Evolutionary conservation across 768 basidiomycete genomes (phyloP), one percentile per base, ranked within the genome.

Genomic region (Agrocybe praecox): DNA sequence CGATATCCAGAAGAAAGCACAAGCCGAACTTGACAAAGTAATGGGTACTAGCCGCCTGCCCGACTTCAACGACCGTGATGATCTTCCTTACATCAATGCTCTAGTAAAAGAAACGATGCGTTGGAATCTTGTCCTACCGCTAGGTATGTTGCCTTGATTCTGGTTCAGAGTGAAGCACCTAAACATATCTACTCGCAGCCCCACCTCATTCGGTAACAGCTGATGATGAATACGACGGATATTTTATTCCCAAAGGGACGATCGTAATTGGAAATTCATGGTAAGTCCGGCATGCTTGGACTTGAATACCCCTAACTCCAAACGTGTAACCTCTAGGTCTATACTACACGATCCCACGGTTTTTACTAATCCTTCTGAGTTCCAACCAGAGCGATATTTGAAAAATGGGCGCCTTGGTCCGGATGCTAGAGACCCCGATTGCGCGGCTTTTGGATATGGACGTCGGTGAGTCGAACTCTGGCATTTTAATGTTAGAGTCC

Each of bases 71-170:
- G 48, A 49, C n/a, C 29, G 48, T 11, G 9, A 7, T 34, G 29
- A 29, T 29, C 48, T 49, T 6, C 48, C 48, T 6, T 49, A 49
- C 18, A n/a, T 49, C 10, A 24, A 49, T n/a, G 24, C 26, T 40
- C 36, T 40, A 3, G 48, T 55, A 1, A 55, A 55, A 42, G 54
- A 55, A 33, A 17, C 49, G 17, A 49, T 49, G 17, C 54, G 54
- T 32, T 55, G 54, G 54, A 55, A 55, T 42, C 54, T 49, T 18
- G 43, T 55, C 6, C 34, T 47, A 32, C 54, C 54, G 11, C 47
- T 55, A 21, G 54, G 36, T 40, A 40, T 14, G n/a, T 12, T 40
- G 33, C 33, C 15, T 34, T 15, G 8, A 34, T 34, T 34, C 7
- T 15, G 33, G 33, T 15, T 7, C 33, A 34, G 33, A 8, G 15